Conservation (phyloP, 371 early-diverging fungal genomes). For the Mucor plumbeus region DNA sequence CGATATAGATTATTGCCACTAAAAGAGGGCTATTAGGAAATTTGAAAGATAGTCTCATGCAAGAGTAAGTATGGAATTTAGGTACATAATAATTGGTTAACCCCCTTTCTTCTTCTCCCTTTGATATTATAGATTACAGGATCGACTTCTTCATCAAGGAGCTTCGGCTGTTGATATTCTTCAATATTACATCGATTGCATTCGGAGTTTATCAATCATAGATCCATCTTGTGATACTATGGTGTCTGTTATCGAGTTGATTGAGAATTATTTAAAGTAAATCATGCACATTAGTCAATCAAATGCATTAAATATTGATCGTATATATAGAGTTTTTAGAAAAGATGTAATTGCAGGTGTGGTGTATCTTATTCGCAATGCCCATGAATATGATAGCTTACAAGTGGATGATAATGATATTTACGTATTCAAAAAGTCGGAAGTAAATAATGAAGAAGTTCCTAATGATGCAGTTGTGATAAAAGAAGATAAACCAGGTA, state of each 20-base stretch:
- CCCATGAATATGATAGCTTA: not conserved
- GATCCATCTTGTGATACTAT: constrained; percentile 44
- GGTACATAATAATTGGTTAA: not conserved
- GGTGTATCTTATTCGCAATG: constrained; percentile 33
- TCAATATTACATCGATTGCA: constrained; percentile 40
- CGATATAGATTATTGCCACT: constrained; percentile 20
- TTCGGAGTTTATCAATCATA: constrained; percentile 34
- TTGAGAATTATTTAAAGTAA: constrained; percentile 39
- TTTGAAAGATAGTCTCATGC: constrained; percentile 26
- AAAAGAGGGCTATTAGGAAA: constrained; percentile 22
- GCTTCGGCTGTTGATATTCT: constrained; percentile 40
- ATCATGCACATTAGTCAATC: not conserved
- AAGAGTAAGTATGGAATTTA: constrained; percentile 31
- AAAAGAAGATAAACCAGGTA: constrained; percentile 34
- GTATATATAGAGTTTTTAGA: constrained; percentile 23
- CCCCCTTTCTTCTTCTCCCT: not conserved
- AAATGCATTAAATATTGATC: too few relatives aligned
- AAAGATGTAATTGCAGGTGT: constrained; percentile 35
- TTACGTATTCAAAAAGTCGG: constrained; percentile 32
- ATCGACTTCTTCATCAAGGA: constrained; percentile 43
- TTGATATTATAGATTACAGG: constrained; percentile 25
- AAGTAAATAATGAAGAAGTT: constrained; percentile 24
- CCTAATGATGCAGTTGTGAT: constrained; percentile 10
- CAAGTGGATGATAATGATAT: constrained; percentile 23
- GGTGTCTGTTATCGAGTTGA: constrained; percentile 29